Conservation (phyloP, 164 flowering plant genomes). For the Echeveria elegans region DNA sequence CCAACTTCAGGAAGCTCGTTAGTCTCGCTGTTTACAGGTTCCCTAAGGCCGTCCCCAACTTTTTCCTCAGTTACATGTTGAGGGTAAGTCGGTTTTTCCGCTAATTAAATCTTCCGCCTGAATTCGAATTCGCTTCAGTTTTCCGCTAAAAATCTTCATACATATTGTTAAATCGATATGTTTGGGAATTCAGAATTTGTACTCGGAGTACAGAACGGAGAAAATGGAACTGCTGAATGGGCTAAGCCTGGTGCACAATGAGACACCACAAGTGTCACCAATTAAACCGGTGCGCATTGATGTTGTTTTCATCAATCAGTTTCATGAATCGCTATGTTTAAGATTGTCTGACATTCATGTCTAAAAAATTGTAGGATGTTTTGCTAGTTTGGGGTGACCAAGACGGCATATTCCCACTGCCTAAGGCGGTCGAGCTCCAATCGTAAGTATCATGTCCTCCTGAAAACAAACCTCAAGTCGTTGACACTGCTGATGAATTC, state of each 20-base stretch:
- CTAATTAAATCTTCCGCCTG: neutral
- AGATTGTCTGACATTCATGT: neutral
- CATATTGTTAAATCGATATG: too few relatives aligned
- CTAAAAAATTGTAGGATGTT: conserved; percentile 1
- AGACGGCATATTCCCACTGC: conserved; percentile 2
- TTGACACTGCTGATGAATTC: neutral
- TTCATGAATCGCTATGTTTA: too few relatives aligned
- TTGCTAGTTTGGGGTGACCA: conserved; percentile 7
- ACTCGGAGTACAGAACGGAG: conserved; percentile 40
- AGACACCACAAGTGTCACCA: conserved; percentile 30
- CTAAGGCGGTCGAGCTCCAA: neutral
- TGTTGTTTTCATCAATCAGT: neutral
- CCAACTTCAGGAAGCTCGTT: conserved; percentile 28
- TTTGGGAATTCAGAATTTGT: conserved; percentile 38
- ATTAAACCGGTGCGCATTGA: conserved; percentile 44
- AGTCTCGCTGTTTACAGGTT: conserved; percentile 21
- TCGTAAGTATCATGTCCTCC: neutral
- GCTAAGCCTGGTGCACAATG: conserved; percentile 39
- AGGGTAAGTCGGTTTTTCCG: conserved; percentile 29
- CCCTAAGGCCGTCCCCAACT: conserved; percentile 32
- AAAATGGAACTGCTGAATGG: conserved; percentile 54
- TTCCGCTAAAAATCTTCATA: too few relatives aligned
- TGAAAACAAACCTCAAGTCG: neutral
- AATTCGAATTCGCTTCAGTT: too few relatives aligned
- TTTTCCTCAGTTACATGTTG: conserved; percentile 44